Base-by-base conservation (phyloP, 2,329 filamentous ascomycete species). In the Sporothrix brasiliensis region DNA sequence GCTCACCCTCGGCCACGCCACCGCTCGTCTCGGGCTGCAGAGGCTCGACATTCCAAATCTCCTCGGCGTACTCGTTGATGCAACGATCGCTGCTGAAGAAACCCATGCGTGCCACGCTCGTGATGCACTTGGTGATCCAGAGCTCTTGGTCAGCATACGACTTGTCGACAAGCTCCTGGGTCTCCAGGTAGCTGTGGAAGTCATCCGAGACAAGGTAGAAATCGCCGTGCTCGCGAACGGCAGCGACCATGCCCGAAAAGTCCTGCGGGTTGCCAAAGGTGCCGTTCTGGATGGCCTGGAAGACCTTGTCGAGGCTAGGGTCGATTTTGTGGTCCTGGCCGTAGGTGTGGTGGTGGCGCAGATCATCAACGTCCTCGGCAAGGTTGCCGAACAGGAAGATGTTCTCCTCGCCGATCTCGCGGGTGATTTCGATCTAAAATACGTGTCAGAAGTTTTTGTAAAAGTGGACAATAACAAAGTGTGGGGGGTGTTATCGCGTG, bases 301-400 rank as follows among this genome's bases (percentile, higher is more conserved):
- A 99, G 67, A 99, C 95, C 75, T 89, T 88, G 74, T 86, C 82
- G 53, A 99, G 88, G 73, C 91, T 87, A 0, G 90, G 81, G 79
- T 98, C 93, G 71, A 98, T 84, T 49, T 86, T 81, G 83, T 96
- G 92, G 53, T 88, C 83, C 73, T 88, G 83, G 73, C 91, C 90
- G 81, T 97, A 98, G 74, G 89, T 91, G 83, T 98, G 94, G 24
- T 86, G 85, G 81, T 98, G 93, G 65, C 95, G 94, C 69, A 99
- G 89, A 75, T 98, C 94, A 77, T 98, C 95, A 53, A 99, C 95
- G 76, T 98, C 93, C 80, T 99, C 95, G 70, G 95, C 89, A 24
- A 99, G 87, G 79, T 94, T 97, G 72, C 95, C 95, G 79, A 99
- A 98, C 75, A 99, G 88, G 89, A 99, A 99, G 79, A 99, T 97